phyloP scores from a whole-genome alignment of 257 asterid species.

The Capsicum chinense region DNA sequence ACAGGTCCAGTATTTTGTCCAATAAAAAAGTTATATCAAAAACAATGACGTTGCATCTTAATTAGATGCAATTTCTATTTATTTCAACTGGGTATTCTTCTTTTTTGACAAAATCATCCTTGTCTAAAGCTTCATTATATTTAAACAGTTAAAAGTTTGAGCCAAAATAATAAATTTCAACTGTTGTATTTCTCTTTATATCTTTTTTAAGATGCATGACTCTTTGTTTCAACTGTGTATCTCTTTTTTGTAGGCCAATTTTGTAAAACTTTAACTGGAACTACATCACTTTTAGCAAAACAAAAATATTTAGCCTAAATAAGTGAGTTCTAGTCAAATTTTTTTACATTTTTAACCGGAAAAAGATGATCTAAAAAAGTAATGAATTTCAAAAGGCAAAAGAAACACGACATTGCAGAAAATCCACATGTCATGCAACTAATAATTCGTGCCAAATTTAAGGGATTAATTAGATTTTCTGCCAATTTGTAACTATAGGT shows the following conservation, averaged over 20 bases:
- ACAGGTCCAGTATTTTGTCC: background rate
- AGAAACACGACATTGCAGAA: background rate
- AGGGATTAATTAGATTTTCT: background rate
- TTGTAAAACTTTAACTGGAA: background rate
- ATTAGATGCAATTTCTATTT: background rate
- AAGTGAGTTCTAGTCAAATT: background rate
- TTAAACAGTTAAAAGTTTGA: background rate
- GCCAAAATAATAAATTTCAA: background rate
- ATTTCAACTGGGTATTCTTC: background rate
- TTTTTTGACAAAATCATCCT: background rate
- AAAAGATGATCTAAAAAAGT: background rate
- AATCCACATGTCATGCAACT: background rate
- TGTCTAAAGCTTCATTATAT: background rate
- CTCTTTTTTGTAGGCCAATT: background rate
- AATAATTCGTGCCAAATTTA: background rate
- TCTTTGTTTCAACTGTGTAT: background rate
- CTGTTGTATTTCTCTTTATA: background rate
- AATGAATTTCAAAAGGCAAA: constrained; percentile 8
- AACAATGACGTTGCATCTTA: background rate
- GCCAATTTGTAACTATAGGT: constrained; percentile 11
- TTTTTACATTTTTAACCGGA: background rate
- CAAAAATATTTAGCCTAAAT: background rate
- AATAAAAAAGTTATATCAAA: background rate
- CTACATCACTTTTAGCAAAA: background rate
- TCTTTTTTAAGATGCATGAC: background rate